A percentile compares a stretch with the other conserved stretches of the same genome.
Conservation (phyloP, 768 basidiomycete genomes). For the Neoboletus magnificus region DNA sequence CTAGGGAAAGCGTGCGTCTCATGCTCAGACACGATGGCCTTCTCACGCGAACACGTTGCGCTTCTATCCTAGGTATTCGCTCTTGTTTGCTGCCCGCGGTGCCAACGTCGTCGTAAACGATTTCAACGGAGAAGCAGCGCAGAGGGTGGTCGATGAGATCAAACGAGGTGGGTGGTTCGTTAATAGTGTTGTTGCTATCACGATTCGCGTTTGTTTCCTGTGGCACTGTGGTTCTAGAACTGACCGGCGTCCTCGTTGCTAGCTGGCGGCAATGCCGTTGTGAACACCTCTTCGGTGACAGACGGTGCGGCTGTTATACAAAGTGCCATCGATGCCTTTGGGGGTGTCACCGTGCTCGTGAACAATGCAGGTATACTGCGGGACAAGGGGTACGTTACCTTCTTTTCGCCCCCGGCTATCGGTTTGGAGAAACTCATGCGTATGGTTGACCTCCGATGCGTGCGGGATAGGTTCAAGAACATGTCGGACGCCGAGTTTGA, state of each 20-base stretch:
- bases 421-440: too few species aligned
- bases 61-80: constrained; percentile 63
- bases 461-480: constrained; percentile 78
- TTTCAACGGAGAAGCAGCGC: constrained; percentile 81
- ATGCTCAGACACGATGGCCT: background rate
- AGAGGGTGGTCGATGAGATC: constrained; percentile 91
- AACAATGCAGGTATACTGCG: constrained; percentile 95
- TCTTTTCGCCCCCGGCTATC: background rate
- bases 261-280: constrained; percentile 90
- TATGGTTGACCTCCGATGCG: background rate
- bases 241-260: background rate
- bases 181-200: background rate
- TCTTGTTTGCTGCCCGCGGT: constrained; percentile 88
- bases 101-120: constrained; percentile 97
- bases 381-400: constrained; percentile 61
- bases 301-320: constrained; percentile 86
- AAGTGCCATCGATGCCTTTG: constrained; percentile 82
- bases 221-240: too few species aligned
- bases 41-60: background rate
- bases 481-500: constrained; percentile 97
- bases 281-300: constrained; percentile 80
- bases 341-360: constrained; percentile 79
- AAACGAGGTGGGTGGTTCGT: constrained; percentile 52
- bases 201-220: too few species aligned
- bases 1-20: constrained; percentile 80